These are phyloP conservation scores for Cystobasidium ongulense DNA, from an alignment of 768 basidiomycete species.

Conservation along the genomic window DNA sequence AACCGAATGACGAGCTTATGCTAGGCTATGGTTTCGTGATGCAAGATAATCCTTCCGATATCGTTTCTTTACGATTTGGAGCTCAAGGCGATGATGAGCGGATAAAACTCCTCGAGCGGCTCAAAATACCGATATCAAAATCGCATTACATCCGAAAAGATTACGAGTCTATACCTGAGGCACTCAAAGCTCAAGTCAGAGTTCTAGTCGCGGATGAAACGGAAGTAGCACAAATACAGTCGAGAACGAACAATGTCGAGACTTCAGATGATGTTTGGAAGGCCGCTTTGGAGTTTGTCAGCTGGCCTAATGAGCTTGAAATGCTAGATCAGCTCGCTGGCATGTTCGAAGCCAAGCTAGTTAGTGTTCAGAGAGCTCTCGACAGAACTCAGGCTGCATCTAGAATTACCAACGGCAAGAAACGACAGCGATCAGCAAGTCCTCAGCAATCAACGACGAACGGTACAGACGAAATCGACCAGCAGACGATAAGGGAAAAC, in stretches of 20 bases:
- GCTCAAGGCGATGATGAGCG: not conserved
- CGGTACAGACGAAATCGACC: not conserved
- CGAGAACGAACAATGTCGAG: not conserved
- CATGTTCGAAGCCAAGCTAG: conserved; percentile 17
- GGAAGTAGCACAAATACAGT: conserved; percentile 23
- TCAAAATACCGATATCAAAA: conserved; percentile 15
- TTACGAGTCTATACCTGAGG: conserved; percentile 41
- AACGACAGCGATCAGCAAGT: not conserved
- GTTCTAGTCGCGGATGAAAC: conserved; percentile 42
- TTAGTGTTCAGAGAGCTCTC: not conserved
- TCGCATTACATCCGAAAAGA: conserved; percentile 38
- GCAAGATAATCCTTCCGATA: conserved; percentile 71
- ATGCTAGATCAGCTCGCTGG: conserved; percentile 23
- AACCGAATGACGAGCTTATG: conserved; percentile 63
- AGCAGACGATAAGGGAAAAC: not conserved
- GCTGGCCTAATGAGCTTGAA: conserved; percentile 25
- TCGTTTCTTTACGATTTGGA: conserved; percentile 50
- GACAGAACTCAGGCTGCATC: not conserved
- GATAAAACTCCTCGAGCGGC: not conserved
- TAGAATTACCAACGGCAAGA: not conserved
- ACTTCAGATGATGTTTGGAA: not conserved
- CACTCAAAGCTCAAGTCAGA: conserved; percentile 44
- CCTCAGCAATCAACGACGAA: not conserved
- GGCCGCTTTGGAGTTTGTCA: not conserved
- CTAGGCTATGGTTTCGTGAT: conserved; percentile 86